phyloP scores from a whole-genome alignment of 2,329 filamentous ascomycete genomes.

The Chaetomiaceae sp. region DNA sequence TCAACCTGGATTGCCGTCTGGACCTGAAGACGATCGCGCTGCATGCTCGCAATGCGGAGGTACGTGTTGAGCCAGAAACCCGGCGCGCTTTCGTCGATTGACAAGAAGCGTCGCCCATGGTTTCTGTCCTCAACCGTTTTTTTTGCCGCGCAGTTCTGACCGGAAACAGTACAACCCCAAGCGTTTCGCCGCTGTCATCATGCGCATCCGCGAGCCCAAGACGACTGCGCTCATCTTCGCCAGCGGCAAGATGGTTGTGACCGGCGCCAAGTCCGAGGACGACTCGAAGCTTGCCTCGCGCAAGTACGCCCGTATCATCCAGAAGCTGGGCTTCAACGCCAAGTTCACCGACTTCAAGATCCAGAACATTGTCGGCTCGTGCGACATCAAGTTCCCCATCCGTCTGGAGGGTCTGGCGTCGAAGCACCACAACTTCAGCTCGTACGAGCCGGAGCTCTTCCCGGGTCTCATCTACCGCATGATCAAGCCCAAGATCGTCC shows the following conservation, averaged over 20 bases:
- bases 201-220: conserved; percentile 99
- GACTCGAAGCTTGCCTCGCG: conserved; percentile 94
- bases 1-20: conserved; percentile 95
- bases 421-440: conserved; percentile 98
- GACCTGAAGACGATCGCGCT: conserved; percentile 98
- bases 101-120: neutral
- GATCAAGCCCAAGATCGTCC: conserved; percentile 99
- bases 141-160: conserved; percentile 31
- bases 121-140: conserved; percentile 22
- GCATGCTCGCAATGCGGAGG: conserved; percentile 92
- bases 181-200: conserved; percentile 99
- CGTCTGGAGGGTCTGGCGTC: conserved; percentile 92
- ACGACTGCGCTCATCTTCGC: conserved; percentile 98
- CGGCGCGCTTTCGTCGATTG: conserved; percentile 3
- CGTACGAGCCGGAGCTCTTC: conserved; percentile 97
- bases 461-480: conserved; percentile 99
- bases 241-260: conserved; percentile 98
- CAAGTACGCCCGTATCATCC: conserved; percentile 98
- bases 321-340: conserved; percentile 98
- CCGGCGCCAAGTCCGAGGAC: conserved; percentile 95
- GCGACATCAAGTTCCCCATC: conserved; percentile 99
- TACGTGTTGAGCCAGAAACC: conserved; percentile 21
- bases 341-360: conserved; percentile 99
- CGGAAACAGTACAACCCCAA: conserved; percentile 37
- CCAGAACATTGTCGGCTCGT: conserved; percentile 97